Conservation (phyloP, 2,329 filamentous ascomycete species). For the Onygenales sp. region DNA sequence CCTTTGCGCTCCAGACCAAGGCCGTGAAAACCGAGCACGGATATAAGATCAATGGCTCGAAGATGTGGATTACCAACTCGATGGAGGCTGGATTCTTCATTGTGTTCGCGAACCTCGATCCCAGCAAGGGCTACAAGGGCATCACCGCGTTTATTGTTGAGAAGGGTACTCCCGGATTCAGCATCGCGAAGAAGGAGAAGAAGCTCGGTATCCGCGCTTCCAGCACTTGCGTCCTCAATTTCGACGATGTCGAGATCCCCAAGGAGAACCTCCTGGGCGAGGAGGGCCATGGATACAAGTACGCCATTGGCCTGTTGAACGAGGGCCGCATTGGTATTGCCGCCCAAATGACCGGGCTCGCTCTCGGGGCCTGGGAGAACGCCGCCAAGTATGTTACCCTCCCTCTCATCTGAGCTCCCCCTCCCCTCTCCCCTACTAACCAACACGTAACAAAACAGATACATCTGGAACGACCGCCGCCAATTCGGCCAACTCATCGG, state of each 20-base stretch:
- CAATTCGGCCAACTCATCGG: constrained; percentile 92
- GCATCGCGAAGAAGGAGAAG: constrained; percentile 99
- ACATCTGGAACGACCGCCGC: constrained; percentile 96
- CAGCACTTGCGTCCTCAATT: constrained; percentile 94
- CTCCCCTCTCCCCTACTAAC: not conserved
- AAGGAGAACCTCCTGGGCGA: constrained; percentile 80
- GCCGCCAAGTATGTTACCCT: constrained; percentile 56
- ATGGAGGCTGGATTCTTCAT: constrained; percentile 93
- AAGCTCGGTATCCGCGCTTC: constrained; percentile 94
- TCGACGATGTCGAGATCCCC: constrained; percentile 89
- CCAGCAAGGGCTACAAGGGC: constrained; percentile 86
- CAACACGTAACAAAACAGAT: constrained; percentile 39
- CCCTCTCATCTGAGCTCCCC: not conserved
- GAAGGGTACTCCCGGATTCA: constrained; percentile 80
- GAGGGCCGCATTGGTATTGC: constrained; percentile 97
- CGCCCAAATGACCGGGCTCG: constrained; percentile 96
- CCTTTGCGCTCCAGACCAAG: constrained; percentile 88
- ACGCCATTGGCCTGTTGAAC: constrained; percentile 87
- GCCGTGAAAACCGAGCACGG: constrained; percentile 74
- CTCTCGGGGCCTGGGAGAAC: constrained; percentile 90
- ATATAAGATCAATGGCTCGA: constrained; percentile 80
- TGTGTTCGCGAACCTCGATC: constrained; percentile 93
- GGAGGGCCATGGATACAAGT: constrained; percentile 92
- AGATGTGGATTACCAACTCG: constrained; percentile 99
- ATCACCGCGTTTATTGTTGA: constrained; percentile 95